Evolutionary conservation across 2,329 filamentous ascomycete genomes (phyloP), one percentile per base, ranked within the genome.

Genomic region (Botryotinia narcissicola): DNA sequence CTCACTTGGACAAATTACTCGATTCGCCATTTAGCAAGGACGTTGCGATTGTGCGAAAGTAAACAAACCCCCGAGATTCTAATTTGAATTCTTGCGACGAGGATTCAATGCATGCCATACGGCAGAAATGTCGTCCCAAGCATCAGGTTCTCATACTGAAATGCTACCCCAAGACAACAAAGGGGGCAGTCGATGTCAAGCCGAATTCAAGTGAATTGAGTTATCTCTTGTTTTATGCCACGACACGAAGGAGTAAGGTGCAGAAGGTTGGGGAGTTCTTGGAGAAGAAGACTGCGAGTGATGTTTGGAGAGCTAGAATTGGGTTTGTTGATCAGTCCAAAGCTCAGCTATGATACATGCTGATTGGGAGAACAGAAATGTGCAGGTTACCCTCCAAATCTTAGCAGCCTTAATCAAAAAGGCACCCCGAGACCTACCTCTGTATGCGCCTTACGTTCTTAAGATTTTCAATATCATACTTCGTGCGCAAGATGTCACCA

Each of bases 171-270:
- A 92, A 92, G 78, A 95, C 93, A 76, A 93, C 93, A 77, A 98
- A 98, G 84, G 94, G 93, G 70, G 91, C 93, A 75, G 92, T 95
- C 81, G 94, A 97, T 80, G 94, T 97, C 81, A 97, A 95, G 84
- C 95, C 96, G 62, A 98, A 98, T 84, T 94, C 94, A 77, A 97
- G 94, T 84, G 96, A 99, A 86, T 89, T 99, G 76, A 97, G 94
- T 83, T 98, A 98, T 82, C 89, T 99, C 77, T 90, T 98, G 72
- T 98, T 97, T 87, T 98, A 99, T 86, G 94, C 93, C 75, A 97
- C 93, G 81, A 97, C 95, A 78, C 93, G 95, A 75, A 91, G 94
- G 77, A 95, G 93, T 83, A 99, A 98, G 87, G 90, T 98, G 79
- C 93, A 96, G 80, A 99, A 99, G 84, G 95, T 99, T 78, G 94